Conservation (phyloP, 164 flowering plant species). For the Brasenia schreberi region DNA sequence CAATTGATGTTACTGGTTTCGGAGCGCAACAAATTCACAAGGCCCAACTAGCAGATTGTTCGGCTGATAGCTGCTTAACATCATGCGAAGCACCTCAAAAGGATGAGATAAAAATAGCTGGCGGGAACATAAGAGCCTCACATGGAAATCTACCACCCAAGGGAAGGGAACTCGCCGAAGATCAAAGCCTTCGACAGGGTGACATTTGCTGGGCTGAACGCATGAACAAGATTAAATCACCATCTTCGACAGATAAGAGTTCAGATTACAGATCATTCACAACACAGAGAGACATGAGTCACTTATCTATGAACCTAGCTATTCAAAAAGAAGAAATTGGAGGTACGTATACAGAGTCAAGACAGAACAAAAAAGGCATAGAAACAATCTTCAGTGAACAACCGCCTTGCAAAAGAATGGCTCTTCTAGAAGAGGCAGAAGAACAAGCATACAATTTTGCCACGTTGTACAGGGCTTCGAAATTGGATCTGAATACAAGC, state of each 20-base stretch:
- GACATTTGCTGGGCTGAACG: slow-evolving; percentile 24
- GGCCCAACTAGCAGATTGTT: slow-evolving; percentile 42
- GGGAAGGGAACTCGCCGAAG: slow-evolving; percentile 21
- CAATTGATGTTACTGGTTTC: slow-evolving; percentile 31
- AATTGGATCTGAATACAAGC: slow-evolving; percentile 46
- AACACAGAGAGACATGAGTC: slow-evolving; percentile 14
- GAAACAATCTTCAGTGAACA: slow-evolving; percentile 12
- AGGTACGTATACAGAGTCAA: slow-evolving; percentile 15
- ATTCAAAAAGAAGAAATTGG: slow-evolving; percentile 21
- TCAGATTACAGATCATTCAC: background rate
- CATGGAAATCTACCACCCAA: slow-evolving; percentile 11
- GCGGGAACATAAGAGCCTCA: slow-evolving; percentile 26
- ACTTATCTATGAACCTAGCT: slow-evolving; percentile 49
- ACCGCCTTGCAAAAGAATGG: slow-evolving; percentile 11
- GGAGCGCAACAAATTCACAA: slow-evolving; percentile 42
- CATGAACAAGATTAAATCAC: slow-evolving; percentile 19
- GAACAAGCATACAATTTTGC: slow-evolving; percentile 16
- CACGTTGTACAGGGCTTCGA: background rate
- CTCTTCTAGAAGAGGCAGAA: slow-evolving; percentile 21
- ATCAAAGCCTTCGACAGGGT: slow-evolving; percentile 11
- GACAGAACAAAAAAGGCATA: slow-evolving; percentile 11
- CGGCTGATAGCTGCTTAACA: slow-evolving; percentile 71
- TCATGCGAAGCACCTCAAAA: slow-evolving; percentile 52
- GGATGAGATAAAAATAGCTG: slow-evolving; percentile 34
- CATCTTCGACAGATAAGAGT: background rate